A percentile compares a stretch with the other conserved stretches of the same genome.
These are phyloP conservation scores for Zygnema circumcarinatum DNA, from an alignment of 139 green algal genomes.

Conservation along the genomic window DNA sequence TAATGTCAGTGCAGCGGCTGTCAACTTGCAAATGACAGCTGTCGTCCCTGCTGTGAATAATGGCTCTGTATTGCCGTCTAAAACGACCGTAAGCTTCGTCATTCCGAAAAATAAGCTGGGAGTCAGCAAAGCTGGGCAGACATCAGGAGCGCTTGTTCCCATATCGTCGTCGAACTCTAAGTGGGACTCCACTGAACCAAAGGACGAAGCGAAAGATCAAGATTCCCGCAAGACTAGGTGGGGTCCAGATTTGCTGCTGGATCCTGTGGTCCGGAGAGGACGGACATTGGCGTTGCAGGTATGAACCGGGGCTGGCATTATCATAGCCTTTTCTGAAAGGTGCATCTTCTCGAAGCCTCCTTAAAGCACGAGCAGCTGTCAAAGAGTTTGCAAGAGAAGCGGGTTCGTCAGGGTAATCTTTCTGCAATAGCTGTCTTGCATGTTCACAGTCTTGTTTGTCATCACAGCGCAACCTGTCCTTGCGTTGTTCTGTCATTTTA, in stretches of 20 bases:
- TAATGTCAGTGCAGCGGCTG: neutral
- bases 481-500: no score
- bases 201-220: slow-evolving; percentile 1
- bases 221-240: slow-evolving; percentile 20
- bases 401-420: no score
- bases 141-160: neutral
- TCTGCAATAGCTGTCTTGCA: no score
- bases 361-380: no score
- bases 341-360: no score
- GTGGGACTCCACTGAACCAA: neutral
- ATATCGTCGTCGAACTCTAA: neutral
- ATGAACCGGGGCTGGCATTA: no score
- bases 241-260: slow-evolving; percentile 33
- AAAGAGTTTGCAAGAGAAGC: no score
- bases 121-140: slow-evolving; percentile 4
- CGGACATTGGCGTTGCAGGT: slow-evolving; percentile 39
- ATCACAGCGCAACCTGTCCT: no score
- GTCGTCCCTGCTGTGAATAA: neutral
- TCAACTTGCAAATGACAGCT: no score
- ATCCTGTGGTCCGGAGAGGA: neutral
- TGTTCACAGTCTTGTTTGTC: no score
- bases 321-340: no score
- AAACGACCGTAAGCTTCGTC: slow-evolving; percentile 18
- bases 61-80: neutral
- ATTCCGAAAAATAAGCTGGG: slow-evolving; percentile 48